Conservation (phyloP, 1,139 yeast species). For the Yamadazyma spencermartinsiae region DNA sequence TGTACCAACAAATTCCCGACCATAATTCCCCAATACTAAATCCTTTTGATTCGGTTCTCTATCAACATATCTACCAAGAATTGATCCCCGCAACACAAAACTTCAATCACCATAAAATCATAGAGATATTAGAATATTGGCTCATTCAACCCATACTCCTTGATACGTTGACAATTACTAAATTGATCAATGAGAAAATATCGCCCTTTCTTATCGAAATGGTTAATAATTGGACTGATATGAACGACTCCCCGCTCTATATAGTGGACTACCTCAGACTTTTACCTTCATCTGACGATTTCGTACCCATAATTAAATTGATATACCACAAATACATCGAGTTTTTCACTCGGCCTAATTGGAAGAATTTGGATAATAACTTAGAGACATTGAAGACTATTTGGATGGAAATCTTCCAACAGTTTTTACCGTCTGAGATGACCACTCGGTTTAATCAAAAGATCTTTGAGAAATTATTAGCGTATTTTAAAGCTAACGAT, state of each 20-base stretch:
- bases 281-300: neutral
- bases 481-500: slow-evolving; percentile 2
- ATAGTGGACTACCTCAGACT: slow-evolving; percentile 13
- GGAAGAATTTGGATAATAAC: slow-evolving; percentile 5
- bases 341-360: slow-evolving; percentile 7
- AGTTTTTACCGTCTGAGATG: slow-evolving; percentile 7
- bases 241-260: slow-evolving; percentile 11
- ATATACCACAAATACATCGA: slow-evolving; percentile 12
- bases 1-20: slow-evolving; percentile 8
- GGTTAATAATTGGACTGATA: slow-evolving; percentile 10
- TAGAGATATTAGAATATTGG: slow-evolving; percentile 12
- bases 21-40: slow-evolving; percentile 10
- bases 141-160: slow-evolving; percentile 5
- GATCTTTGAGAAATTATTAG: slow-evolving; percentile 5
- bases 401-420: slow-evolving; percentile 14
- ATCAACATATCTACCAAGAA: slow-evolving; percentile 7
- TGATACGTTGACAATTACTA: slow-evolving; percentile 6
- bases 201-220: slow-evolving; percentile 8
- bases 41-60: slow-evolving; percentile 17
- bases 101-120: slow-evolving; percentile 7
- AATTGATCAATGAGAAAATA: slow-evolving; percentile 10
- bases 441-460: slow-evolving; percentile 3
- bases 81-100: neutral
- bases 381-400: slow-evolving; percentile 5
- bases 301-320: slow-evolving; percentile 7